Percentiles rank a stretch among this genome's conserved stretches.
Evolutionary conservation across 1,139 yeast species (phyloP).

Genomic region (Magnusiomyces tetraspermus): DNA sequence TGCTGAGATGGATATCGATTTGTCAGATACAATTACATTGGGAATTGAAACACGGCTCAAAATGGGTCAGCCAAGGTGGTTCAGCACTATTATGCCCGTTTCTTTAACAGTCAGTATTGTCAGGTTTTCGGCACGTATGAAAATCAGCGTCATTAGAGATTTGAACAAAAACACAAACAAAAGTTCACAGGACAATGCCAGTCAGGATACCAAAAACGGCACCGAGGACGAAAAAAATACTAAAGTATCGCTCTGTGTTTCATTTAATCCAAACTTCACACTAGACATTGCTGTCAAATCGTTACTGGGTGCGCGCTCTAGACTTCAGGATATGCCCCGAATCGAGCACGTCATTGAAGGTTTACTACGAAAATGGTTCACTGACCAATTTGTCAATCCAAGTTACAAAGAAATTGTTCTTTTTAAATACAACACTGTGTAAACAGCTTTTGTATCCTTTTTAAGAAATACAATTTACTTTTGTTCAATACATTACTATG

Average conservation of each 20-base stretch:
- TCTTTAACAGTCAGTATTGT: slow-evolving; percentile 79
- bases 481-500: background rate
- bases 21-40: slow-evolving; percentile 80
- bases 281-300: slow-evolving; percentile 81
- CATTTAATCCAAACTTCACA: slow-evolving; percentile 85
- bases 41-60: slow-evolving; percentile 81
- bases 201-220: slow-evolving; percentile 38
- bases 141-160: slow-evolving; percentile 33
- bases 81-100: slow-evolving; percentile 70
- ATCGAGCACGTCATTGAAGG: slow-evolving; percentile 76
- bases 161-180: slow-evolving; percentile 17
- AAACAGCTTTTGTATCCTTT: no score
- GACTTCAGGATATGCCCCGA: slow-evolving; percentile 88
- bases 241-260: slow-evolving; percentile 31
- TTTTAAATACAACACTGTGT: background rate
- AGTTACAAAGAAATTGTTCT: slow-evolving; percentile 60
- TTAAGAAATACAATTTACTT: no score
- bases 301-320: slow-evolving; percentile 83
- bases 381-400: slow-evolving; percentile 89
- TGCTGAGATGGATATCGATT: slow-evolving; percentile 89
- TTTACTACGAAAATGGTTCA: slow-evolving; percentile 78
- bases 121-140: slow-evolving; percentile 83
- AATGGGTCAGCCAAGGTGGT: slow-evolving; percentile 76
- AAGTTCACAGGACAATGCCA: background rate
- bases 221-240: slow-evolving; percentile 34